These are phyloP conservation scores for Dimocarpus longan DNA, from an alignment of 345 rosid species.

Conservation along the genomic window DNA sequence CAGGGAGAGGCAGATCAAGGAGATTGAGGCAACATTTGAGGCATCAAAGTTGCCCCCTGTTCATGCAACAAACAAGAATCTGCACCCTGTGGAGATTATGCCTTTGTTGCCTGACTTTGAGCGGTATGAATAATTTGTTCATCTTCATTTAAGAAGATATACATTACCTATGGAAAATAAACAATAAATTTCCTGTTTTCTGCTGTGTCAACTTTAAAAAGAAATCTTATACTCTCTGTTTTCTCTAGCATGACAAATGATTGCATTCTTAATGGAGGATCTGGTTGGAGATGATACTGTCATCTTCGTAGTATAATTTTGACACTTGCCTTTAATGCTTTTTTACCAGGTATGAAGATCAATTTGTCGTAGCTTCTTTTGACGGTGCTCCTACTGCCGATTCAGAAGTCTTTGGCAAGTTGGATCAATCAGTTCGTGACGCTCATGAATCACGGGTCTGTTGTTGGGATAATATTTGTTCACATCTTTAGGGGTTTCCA, in stretches of 20 bases:
- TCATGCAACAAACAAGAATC: constrained; percentile 83
- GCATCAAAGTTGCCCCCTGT: constrained; percentile 77
- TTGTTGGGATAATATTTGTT: constrained; percentile 1
- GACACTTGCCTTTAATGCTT: constrained; percentile 21
- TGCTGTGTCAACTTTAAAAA: not conserved
- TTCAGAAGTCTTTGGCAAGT: constrained; percentile 71
- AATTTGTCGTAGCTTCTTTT: constrained; percentile 70
- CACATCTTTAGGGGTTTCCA: not conserved
- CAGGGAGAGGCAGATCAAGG: constrained; percentile 96
- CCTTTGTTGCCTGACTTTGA: constrained; percentile 91
- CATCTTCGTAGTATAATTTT: constrained; percentile 19
- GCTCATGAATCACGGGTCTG: constrained; percentile 85
- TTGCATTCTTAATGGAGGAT: not conserved
- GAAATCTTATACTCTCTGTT: not conserved
- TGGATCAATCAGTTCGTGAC: constrained; percentile 70
- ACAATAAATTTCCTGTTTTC: not conserved
- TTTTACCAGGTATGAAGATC: constrained; percentile 71
- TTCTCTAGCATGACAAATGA: not conserved
- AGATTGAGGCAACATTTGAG: constrained; percentile 84
- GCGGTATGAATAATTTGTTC: constrained; percentile 50
- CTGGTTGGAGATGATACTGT: not conserved
- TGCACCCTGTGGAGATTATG: constrained; percentile 71
- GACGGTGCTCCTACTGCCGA: constrained; percentile 93
- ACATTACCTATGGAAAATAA: not conserved
- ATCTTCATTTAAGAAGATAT: not conserved